Evolutionary conservation across 345 rosid species (phyloP).

Genomic region (Euphorbia peplus): DNA sequence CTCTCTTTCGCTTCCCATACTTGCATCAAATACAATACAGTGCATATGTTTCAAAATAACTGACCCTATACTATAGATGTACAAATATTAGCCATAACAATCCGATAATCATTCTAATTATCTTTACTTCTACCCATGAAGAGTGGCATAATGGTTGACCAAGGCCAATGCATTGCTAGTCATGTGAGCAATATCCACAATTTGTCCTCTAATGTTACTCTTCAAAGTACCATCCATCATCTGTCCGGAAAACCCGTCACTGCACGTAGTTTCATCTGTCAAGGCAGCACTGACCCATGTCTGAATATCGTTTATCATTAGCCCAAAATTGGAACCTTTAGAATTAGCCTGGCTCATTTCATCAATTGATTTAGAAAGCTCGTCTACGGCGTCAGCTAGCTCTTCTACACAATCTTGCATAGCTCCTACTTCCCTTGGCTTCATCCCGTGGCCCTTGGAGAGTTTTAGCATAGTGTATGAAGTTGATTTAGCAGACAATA

Average conservation of each 20-base stretch:
- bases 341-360: slow-evolving; percentile 49
- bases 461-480: slow-evolving; percentile 42
- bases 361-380: slow-evolving; percentile 47
- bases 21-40: too few species aligned
- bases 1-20: too few species aligned
- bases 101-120: too few species aligned
- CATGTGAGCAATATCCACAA: slow-evolving; percentile 47
- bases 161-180: slow-evolving; percentile 80
- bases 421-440: slow-evolving; percentile 48
- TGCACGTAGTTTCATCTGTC: slow-evolving; percentile 67
- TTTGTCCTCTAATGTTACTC: slow-evolving; percentile 32
- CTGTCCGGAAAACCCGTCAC: slow-evolving; percentile 55
- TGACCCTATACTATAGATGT: too few species aligned
- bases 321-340: slow-evolving; percentile 31
- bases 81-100: too few species aligned
- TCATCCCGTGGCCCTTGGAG: slow-evolving; percentile 38
- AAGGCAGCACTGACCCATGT: slow-evolving; percentile 84
- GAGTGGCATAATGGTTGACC: slow-evolving; percentile 54
- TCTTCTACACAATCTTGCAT: slow-evolving; percentile 66
- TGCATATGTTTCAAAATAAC: too few species aligned
- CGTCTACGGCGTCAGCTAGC: slow-evolving; percentile 56
- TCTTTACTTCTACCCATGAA: slow-evolving; percentile 14
- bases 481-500: slow-evolving; percentile 40
- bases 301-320: slow-evolving; percentile 49
- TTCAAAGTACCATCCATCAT: slow-evolving; percentile 22